Evolutionary conservation across 148 eudicot genomes (phyloP), one percentile per base, ranked within the genome.

Genomic region (Diospyros kaki): DNA sequence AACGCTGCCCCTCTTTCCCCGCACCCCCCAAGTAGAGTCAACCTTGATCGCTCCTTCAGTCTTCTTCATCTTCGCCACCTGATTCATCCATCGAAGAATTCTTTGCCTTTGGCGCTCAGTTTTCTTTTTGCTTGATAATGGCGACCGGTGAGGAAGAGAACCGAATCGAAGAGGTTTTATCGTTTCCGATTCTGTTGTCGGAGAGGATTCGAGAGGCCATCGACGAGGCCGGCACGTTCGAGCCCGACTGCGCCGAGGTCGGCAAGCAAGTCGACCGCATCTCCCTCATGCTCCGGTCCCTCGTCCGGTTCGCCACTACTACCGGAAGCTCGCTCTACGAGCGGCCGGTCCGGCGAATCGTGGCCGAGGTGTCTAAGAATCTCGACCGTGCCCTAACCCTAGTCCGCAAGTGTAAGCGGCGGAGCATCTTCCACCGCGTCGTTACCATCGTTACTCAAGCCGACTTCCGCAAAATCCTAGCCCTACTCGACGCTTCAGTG

Each of bases 321-420:
- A 45, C 58, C 50, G 18, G 69, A 53, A 60, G 54, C 64, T 42
- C 79, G 4, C 69, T 81, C 42, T 92, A 92, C 80, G 93, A 90
- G 52, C 87, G 84, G 1, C 97, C 97, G 1, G 64, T 89, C 17
- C 91, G 90, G 62, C 85, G 89, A 4, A 80, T 92, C 40, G 64
- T 80, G 60, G 64, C 73, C 52, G 89, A 87, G 6, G 84, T 79
- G 2, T 50, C 89, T 1, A 69, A 65, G 1, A 87, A 71, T 68
- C 85, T 92, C 11, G 59, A 62, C 18, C 81, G 82, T 9, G 79
- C 95, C 2, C 65, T 86, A 17, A 18, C 76, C n/a, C 76, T 92
- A 0, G 68, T 86, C 66, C 84, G 82, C 17, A 89, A 84, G 65
- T 90, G 95, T 79, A 88, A 85, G 52, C 87, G 89, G 38, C 80